phyloP scores from a whole-genome alignment of 805 yeast species.

The Candida ulmi region DNA sequence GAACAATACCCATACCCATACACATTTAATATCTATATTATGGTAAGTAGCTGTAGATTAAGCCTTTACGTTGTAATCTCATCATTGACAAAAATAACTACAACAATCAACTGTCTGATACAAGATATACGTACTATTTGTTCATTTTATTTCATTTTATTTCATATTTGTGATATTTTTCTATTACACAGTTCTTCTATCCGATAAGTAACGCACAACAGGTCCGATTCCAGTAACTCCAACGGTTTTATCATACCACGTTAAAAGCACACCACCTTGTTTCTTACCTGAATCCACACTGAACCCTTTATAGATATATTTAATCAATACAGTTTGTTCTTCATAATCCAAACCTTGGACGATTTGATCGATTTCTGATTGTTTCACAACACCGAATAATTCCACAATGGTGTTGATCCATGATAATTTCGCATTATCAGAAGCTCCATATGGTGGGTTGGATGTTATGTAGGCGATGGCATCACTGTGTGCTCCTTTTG shows the following conservation, averaged over 20 bases:
- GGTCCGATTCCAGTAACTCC: constrained; percentile 86
- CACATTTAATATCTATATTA: no score
- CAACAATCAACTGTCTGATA: no score
- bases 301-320: constrained; percentile 86
- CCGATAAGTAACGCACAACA: constrained; percentile 79
- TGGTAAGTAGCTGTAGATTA: no score
- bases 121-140: no score
- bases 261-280: constrained; percentile 78
- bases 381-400: constrained; percentile 60
- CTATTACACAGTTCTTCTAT: constrained; percentile 69
- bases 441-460: constrained; percentile 81
- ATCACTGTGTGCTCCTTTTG: constrained; percentile 65
- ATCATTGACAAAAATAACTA: no score
- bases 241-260: constrained; percentile 90
- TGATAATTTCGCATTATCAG: constrained; percentile 44
- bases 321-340: constrained; percentile 73
- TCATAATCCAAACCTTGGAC: constrained; percentile 53
- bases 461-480: constrained; percentile 62
- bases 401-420: constrained; percentile 60
- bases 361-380: constrained; percentile 58
- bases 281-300: constrained; percentile 68
- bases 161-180: neutral
- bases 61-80: neutral
- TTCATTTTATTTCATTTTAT: neutral
- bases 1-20: no score